These are phyloP conservation scores for Phytophthora macrochlamydospora DNA, from an alignment of 352 stramenopile species.

Conservation along the genomic window DNA sequence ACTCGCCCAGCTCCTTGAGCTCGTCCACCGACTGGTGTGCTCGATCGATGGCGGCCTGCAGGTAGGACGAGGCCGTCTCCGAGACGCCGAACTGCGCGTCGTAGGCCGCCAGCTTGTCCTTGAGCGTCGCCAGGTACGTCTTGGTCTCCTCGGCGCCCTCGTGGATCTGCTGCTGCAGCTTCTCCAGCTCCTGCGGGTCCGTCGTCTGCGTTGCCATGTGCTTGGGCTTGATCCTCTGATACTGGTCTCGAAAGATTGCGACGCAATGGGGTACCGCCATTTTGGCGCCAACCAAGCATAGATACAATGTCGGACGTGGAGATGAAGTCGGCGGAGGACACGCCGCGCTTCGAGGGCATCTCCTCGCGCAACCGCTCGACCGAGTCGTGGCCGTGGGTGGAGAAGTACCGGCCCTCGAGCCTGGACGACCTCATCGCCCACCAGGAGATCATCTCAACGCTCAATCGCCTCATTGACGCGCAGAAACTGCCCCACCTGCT, in stretches of 20 bases:
- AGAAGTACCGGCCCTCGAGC: slow-evolving; percentile 97
- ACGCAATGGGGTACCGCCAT: neutral
- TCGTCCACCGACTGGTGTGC: slow-evolving; percentile 78
- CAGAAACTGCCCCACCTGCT: slow-evolving; percentile 97
- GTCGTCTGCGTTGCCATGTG: slow-evolving; percentile 7
- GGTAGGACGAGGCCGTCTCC: slow-evolving; percentile 69
- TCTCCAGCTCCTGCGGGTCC: slow-evolving; percentile 50
- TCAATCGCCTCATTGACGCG: slow-evolving; percentile 96
- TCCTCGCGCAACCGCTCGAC: slow-evolving; percentile 82
- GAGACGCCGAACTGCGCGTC: slow-evolving; percentile 75
- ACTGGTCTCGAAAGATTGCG: too few species aligned
- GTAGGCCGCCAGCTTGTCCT: slow-evolving; percentile 60
- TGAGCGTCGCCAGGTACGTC: slow-evolving; percentile 66
- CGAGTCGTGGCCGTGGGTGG: slow-evolving; percentile 95
- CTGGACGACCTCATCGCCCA: slow-evolving; percentile 97
- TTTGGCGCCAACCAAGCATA: neutral
- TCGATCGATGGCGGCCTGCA: slow-evolving; percentile 68
- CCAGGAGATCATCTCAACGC: slow-evolving; percentile 96
- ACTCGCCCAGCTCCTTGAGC: slow-evolving; percentile 60
- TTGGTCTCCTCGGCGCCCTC: slow-evolving; percentile 77
- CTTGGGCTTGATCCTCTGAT: neutral
- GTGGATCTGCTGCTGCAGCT: slow-evolving; percentile 74
- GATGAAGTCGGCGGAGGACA: slow-evolving; percentile 67
- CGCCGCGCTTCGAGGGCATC: slow-evolving; percentile 79
- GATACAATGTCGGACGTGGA: slow-evolving; percentile 57